Evolutionary conservation across 805 yeast genomes (phyloP), one percentile per base, ranked within the genome.

Genomic region (Candida yuanshanica): DNA sequence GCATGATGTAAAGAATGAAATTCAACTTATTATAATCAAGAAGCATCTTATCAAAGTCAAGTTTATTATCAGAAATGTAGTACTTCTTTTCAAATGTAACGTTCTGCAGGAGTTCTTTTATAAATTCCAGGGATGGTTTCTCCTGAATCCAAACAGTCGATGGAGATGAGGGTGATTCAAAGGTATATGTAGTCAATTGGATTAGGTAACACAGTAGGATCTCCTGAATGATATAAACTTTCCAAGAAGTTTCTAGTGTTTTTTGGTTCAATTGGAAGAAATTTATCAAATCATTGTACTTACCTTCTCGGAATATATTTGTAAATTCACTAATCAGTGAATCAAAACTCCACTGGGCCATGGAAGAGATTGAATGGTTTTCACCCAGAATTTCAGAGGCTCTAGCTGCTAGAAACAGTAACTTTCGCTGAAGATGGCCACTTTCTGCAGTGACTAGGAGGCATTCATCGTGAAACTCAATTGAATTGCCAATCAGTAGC

Each of bases 161-260:
- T 27, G 17, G 4, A n/a, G n/a, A n/a, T n/a, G n/a, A n/a, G n/a
- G n/a, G n/a, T n/a, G n/a, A n/a, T n/a, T 35, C 29, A 17, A 50
- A 38, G 8, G 29, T 20, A 21, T 41, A 49, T 3, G 52, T 50
- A 8, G 52, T 48, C 7, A 55, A 25, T 17, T 50, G 52, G 2
- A 46, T 49, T 22, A 56, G 26, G 7, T 39, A 35, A 23, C 36
- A 13, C 1, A 37, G 17, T 1, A 50, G n/a, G 5, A 41, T 18
- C 12, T 47, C 39, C 11, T 36, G 34, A 31, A 48, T 27, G 2
- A 47, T 16, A 7, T 33, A 7, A 0, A 41, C 20, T 16, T 41
- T 43, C 21, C 41, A 37, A 9, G n/a, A 6, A 17, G 42, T 40
- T 4, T 42, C 16, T 2, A 51, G 16, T 10, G 51, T 51, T 5